Base-by-base conservation (phyloP, 495 filamentous ascomycete species). In the Neurospora sp. region DNA sequence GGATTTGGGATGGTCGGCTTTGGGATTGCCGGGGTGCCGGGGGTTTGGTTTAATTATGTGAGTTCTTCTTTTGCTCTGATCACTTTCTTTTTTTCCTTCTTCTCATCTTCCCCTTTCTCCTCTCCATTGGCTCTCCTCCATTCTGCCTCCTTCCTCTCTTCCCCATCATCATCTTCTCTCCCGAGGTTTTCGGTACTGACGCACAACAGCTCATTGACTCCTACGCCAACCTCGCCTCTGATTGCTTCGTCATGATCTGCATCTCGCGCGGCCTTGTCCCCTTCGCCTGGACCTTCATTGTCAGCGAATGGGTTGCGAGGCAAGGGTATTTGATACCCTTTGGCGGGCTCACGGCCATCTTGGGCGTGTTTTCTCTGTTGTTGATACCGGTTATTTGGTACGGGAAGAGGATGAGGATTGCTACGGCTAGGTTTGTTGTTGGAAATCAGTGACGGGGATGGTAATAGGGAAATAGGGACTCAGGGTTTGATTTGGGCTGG, bases 161-260 rank as follows among this genome's bases (percentile, higher is more conserved):
- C 24, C 45, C 45, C 9, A 0, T 21, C 43, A n/a, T 48, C n/a
- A 11, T 48, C 19, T 21, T 43, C 19, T 19, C 42, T 19, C 42
- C 19, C 8, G 19, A 45, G 42, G 19, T n/a, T 19, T n/a, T 40
- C 17, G 19, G 17, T 43, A 45, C 34, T 37, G 8, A 36, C 19
- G 3, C 28, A 21, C 7, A 28, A 19, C 69, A 81, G 80, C 76
- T 81, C 37, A 77, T 82, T 66, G 80, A 82, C 62, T 66, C 80
- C 0, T 82, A 81, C 70, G 45, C 73, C 19, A 74, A 82, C 36
- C 74, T 81, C 5, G 80, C 80, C 0, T 78, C 75, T 43, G 80
- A 82, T 74, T 79, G 78, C 74, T 79, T 82, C 71, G 78, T 76
- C 75, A 82, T 82, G 75, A 74, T 79, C 37, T 79, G 76, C 69